Evolutionary conservation across 2,329 filamentous ascomycete species (phyloP).

Genomic region (Dactylellina sp.): DNA sequence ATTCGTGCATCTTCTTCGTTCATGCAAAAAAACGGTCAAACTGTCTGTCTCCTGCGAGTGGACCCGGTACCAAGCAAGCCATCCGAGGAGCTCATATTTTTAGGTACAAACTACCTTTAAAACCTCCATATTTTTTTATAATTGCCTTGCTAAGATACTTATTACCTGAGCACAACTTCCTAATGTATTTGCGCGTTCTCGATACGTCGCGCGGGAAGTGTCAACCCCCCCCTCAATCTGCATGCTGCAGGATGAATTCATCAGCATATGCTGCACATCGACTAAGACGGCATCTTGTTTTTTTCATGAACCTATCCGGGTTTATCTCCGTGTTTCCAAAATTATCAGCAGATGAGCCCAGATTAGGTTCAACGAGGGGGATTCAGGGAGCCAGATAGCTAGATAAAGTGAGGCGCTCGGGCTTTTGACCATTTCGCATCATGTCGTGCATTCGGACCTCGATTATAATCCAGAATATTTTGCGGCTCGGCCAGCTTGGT

Average conservation of each 20-base stretch:
- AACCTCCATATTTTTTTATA: constrained; percentile 1
- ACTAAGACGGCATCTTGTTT: background rate
- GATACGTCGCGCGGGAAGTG: constrained; percentile 17
- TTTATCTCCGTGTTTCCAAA: constrained; percentile 19
- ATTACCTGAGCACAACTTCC: constrained; percentile 3
- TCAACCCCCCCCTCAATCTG: constrained; percentile 6
- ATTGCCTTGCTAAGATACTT: background rate
- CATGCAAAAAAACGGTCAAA: constrained; percentile 19
- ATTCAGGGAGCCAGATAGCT: background rate
- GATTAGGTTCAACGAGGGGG: constrained; percentile 30
- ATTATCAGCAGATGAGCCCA: constrained; percentile 25
- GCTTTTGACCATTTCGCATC: constrained; percentile 13
- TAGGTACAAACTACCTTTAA: constrained; percentile 20
- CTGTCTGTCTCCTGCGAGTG: background rate
- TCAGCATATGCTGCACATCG: constrained; percentile 6
- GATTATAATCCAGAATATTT: constrained; percentile 16
- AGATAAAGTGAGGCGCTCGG: constrained; percentile 48
- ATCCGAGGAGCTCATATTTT: constrained; percentile 38
- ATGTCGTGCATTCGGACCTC: constrained; percentile 35
- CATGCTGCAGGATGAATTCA: constrained; percentile 38
- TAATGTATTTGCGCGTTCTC: background rate
- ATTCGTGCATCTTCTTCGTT: background rate
- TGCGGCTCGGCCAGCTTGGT: constrained; percentile 12
- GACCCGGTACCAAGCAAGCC: constrained; percentile 22
- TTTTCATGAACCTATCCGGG: too few relatives aligned